Evolutionary conservation across 805 yeast species (phyloP), one percentile per base, ranked within the genome.

Genomic region (Myxozyma neglecta): DNA sequence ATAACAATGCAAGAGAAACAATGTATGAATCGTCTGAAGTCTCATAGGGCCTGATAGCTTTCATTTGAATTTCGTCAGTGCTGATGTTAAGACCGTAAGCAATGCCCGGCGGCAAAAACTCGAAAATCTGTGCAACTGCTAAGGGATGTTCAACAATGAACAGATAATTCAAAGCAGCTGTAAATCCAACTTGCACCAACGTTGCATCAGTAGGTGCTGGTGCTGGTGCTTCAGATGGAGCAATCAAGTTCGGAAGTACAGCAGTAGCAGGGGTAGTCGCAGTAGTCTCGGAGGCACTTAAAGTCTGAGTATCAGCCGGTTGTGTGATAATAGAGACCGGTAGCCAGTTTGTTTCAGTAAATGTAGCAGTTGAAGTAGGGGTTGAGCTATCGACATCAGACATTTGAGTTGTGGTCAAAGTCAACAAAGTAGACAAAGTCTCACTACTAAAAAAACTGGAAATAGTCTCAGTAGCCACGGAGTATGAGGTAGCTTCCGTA

Each of bases 1-100:
- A 90, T 58, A 90, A 87, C 72, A 88, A 88, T 6, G 97, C 98
- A 63, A 92, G 89, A 0, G 97, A 88, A 58, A 89, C 89, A 63
- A 90, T 82, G 74, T 90, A 93, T 52, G 78, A 78, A 53, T 79
- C 79, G 13, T 75, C 75, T 1, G 77, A 59, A 1, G 89, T 81
- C 16, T 85, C 80, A 71, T 85, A 88, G 43, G 98, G 98, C 63
- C 87, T 85, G 69, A 93, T 80, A 72, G 86, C 83, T 61, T 79
- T 76, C 66, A 92, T 90, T 8, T 84, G 73, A 24, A 89, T 82
- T 35, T 77, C 75, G 6, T 81, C 64, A 20, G 71, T 67, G 53
- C 72, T 73, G 16, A 73, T 69, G 13, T 76, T 72, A 68, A 90
- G 86, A 59, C 96, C 92, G 70, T 75, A 81, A 0, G 79, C 75